These are phyloP conservation scores for Aspergillus amoenus DNA, from an alignment of 2,329 filamentous ascomycete species.

Conservation along the genomic window DNA sequence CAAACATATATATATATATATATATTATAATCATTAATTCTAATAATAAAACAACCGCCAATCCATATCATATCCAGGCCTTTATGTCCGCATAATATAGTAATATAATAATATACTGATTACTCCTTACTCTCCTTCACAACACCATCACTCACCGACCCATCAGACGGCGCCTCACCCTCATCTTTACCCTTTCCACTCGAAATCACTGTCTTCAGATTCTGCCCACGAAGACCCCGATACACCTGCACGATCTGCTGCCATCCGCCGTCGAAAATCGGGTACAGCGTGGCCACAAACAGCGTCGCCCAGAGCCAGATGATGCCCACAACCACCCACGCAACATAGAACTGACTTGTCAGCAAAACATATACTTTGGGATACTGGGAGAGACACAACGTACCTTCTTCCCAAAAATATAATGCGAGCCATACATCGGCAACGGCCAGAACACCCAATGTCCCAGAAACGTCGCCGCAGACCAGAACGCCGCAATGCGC, in stretches of 20 bases:
- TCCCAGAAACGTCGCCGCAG: slow-evolving; percentile 51
- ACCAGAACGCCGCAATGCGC: slow-evolving; percentile 48
- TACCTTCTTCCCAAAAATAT: slow-evolving; percentile 48
- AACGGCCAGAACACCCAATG: slow-evolving; percentile 58
- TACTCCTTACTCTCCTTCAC: background rate
- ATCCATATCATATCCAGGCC: too few species aligned
- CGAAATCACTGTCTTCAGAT: background rate
- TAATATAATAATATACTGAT: background rate
- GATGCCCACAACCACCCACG: slow-evolving; percentile 53
- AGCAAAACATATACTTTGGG: background rate
- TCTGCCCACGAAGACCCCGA: background rate
- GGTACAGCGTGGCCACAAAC: slow-evolving; percentile 51
- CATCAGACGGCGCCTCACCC: background rate
- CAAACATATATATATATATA: too few species aligned
- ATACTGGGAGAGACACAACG: too few species aligned
- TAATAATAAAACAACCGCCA: too few species aligned
- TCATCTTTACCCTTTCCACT: background rate
- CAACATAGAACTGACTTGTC: slow-evolving; percentile 23
- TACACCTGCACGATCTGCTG: slow-evolving; percentile 17
- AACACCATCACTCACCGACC: background rate
- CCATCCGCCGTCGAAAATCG: slow-evolving; percentile 49
- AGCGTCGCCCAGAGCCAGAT: slow-evolving; percentile 56
- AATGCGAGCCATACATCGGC: slow-evolving; percentile 55
- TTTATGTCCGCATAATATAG: too few species aligned
- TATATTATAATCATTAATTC: too few species aligned